A percentile compares a stretch with the other conserved stretches of the same genome.
These are phyloP conservation scores for Tephrocybe sp. DNA, from an alignment of 768 basidiomycete species.

Conservation along the genomic window DNA sequence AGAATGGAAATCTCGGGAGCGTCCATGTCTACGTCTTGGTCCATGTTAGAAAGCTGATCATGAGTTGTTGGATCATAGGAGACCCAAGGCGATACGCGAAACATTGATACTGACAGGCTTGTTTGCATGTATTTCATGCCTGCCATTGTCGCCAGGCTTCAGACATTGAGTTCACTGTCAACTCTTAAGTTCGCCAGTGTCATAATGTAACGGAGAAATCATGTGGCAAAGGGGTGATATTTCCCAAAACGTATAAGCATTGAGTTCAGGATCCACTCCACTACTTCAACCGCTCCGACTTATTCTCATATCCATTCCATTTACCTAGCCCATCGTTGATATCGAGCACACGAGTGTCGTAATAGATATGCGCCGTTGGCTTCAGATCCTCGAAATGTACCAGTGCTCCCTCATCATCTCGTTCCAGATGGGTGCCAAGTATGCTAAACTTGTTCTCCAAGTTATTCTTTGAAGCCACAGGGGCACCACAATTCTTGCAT, in stretches of 20 bases:
- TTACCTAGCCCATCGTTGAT: conserved; percentile 55
- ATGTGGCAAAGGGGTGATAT: background rate
- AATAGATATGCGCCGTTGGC: conserved; percentile 68
- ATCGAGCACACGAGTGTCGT: conserved; percentile 58
- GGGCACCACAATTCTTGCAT: conserved; percentile 59
- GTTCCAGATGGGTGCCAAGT: conserved; percentile 55
- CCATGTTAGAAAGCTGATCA: conserved; percentile 27
- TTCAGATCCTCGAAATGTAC: conserved; percentile 51
- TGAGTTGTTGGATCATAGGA: conserved; percentile 42
- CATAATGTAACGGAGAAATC: background rate
- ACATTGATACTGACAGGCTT: conserved; percentile 39
- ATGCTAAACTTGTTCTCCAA: conserved; percentile 49
- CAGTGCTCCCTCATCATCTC: conserved; percentile 49
- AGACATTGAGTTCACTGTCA: conserved; percentile 9
- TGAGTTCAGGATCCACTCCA: background rate
- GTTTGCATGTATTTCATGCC: conserved; percentile 37
- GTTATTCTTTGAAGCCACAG: conserved; percentile 51
- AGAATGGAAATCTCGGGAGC: conserved; percentile 82
- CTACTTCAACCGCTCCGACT: conserved; percentile 34
- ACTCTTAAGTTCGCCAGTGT: background rate
- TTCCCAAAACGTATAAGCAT: conserved; percentile 4
- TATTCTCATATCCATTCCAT: conserved; percentile 62
- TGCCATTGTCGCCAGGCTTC: conserved; percentile 8
- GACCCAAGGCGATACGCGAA: conserved; percentile 65
- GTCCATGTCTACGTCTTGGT: conserved; percentile 64